Conservation (phyloP, 306 rosid genomes). For the Sechiopsis laciniata region DNA sequence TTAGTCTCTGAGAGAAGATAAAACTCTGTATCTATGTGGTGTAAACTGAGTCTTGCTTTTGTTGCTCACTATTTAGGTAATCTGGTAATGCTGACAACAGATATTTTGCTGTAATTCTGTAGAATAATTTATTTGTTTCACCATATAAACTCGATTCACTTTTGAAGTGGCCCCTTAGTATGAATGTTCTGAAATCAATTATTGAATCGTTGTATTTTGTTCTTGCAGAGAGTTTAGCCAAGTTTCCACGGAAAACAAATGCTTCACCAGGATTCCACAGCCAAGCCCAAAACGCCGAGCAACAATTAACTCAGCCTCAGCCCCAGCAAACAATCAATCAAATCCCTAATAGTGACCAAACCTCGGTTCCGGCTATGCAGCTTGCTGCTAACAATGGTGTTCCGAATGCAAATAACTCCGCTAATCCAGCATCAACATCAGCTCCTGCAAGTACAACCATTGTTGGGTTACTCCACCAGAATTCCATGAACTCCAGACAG, state of each 20-base stretch:
- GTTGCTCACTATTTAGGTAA: not conserved
- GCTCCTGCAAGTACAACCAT: slow-evolving; percentile 36
- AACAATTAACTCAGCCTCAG: slow-evolving; percentile 53
- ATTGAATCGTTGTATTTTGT: not conserved
- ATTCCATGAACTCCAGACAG: slow-evolving; percentile 85
- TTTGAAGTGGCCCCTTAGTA: not conserved
- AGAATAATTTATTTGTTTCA: not conserved
- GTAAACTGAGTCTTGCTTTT: not conserved
- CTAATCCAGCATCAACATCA: slow-evolving; percentile 61
- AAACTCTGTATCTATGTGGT: not conserved
- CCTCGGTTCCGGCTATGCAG: slow-evolving; percentile 37
- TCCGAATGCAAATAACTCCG: slow-evolving; percentile 56
- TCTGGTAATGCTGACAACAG: not conserved
- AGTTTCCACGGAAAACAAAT: slow-evolving; percentile 77
- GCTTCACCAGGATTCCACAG: slow-evolving; percentile 56
- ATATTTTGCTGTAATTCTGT: not conserved
- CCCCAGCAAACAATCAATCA: slow-evolving; percentile 36
- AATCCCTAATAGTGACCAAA: slow-evolving; percentile 50
- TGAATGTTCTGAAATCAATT: not conserved
- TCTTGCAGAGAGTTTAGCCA: slow-evolving; percentile 71
- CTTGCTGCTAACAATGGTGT: slow-evolving; percentile 50
- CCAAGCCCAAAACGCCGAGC: slow-evolving; percentile 64
- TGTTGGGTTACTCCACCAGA: slow-evolving; percentile 81
- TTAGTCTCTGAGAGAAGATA: not conserved
- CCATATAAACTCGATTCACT: not conserved